phyloP scores from a whole-genome alignment of 31 red algal species.

The Asparagopsis taxiformis region DNA sequence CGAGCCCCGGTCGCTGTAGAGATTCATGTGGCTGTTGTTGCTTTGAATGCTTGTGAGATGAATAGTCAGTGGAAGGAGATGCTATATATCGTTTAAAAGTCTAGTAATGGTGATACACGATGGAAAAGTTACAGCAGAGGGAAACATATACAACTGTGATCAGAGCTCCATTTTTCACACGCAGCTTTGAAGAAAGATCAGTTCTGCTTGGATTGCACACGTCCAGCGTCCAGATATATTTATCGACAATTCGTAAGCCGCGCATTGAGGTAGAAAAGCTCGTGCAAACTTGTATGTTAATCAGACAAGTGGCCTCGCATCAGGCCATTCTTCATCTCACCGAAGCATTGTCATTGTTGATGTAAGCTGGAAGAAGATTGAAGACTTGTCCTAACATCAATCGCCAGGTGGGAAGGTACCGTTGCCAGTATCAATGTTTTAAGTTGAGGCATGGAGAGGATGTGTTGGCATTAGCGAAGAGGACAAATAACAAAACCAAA shows the following conservation, averaged over 20 bases:
- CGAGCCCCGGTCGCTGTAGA: not conserved
- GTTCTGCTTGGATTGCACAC: not conserved
- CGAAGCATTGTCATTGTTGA: no score
- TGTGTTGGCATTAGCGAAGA: not conserved
- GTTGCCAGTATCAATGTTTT: not conserved
- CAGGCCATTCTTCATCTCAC: no score
- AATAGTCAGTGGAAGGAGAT: slow-evolving; percentile 1
- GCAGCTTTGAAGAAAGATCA: slow-evolving; percentile 11
- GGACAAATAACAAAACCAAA: not conserved
- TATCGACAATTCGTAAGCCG: not conserved
- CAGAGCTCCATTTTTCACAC: not conserved
- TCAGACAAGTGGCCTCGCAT: not conserved
- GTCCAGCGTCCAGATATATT: no score
- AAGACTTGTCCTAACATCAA: no score
- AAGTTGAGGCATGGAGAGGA: not conserved
- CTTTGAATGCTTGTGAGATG: slow-evolving; percentile 3
- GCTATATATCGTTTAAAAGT: not conserved
- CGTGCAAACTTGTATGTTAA: not conserved
- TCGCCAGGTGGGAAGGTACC: no score
- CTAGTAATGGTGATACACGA: not conserved
- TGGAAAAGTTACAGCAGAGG: not conserved
- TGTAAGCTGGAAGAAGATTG: no score
- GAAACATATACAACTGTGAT: not conserved
- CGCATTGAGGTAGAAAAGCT: not conserved
- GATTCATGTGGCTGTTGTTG: not conserved